Conservation (phyloP, 106 monocot species). For the Dioscorea zingiberensis region DNA sequence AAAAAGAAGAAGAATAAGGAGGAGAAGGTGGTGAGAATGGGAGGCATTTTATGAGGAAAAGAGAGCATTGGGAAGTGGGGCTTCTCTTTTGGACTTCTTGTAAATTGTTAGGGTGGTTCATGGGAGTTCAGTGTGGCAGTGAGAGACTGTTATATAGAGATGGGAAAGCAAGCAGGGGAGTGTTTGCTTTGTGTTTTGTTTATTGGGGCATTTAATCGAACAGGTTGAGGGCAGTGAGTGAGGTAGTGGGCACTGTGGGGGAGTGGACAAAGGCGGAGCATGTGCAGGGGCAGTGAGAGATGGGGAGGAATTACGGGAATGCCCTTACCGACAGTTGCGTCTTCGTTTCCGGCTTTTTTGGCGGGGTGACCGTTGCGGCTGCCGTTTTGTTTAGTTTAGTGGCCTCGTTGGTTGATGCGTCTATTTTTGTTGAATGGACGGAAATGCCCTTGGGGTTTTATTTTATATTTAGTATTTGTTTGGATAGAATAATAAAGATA, state of each 20-base stretch:
- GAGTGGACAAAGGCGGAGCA: background rate
- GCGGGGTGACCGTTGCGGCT: background rate
- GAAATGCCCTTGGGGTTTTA: too few species aligned
- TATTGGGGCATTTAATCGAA: background rate
- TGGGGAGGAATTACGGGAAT: background rate
- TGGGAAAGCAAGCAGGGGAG: too few species aligned
- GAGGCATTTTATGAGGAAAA: background rate
- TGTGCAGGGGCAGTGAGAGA: background rate
- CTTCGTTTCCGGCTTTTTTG: background rate
- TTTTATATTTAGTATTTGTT: too few species aligned
- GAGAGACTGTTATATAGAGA: background rate
- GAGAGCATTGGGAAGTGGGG: background rate
- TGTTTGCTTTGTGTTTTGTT: background rate
- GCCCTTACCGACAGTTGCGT: background rate
- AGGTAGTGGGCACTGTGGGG: background rate
- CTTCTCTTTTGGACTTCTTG: too few species aligned
- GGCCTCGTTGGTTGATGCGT: too few species aligned
- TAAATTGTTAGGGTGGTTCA: background rate
- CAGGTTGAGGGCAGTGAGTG: too few species aligned
- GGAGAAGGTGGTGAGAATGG: background rate
- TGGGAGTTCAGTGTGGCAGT: background rate
- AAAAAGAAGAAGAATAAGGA: constrained; percentile 5
- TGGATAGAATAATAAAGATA: too few species aligned
- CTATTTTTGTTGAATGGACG: too few species aligned
- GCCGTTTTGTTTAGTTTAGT: too few species aligned